Conservation (phyloP, 768 basidiomycete species). For the Russula dissimulans region DNA sequence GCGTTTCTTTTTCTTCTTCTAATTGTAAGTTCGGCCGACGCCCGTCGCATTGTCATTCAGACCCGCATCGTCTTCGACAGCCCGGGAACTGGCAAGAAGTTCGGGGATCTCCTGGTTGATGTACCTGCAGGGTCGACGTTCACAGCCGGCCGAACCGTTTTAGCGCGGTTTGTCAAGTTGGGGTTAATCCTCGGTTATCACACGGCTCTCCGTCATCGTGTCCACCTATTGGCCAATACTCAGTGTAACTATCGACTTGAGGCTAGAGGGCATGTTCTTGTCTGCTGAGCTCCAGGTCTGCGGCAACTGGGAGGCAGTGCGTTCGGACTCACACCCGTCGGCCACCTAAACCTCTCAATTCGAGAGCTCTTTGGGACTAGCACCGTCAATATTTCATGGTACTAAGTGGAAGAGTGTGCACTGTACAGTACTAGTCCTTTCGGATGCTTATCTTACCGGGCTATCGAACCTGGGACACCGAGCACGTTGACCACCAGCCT, state of each 20-base stretch:
- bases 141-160: constrained; percentile 47
- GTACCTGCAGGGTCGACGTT: constrained; percentile 42
- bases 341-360: constrained; percentile 31
- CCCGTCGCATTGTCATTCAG: constrained; percentile 26
- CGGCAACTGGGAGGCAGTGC: constrained; percentile 43
- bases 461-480: constrained; percentile 51
- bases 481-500: constrained; percentile 29
- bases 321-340: constrained; percentile 76
- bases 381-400: constrained; percentile 61
- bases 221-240: background rate
- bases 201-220: constrained; percentile 14
- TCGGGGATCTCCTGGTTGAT: constrained; percentile 54
- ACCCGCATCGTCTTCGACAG: constrained; percentile 52
- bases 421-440: background rate
- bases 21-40: background rate
- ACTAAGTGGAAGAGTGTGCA: constrained; percentile 19
- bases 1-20: background rate
- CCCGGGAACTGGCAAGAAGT: constrained; percentile 44
- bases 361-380: constrained; percentile 48
- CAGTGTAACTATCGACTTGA: constrained; percentile 40
- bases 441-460: constrained; percentile 32
- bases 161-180: constrained; percentile 53
- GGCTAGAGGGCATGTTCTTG: constrained; percentile 64
- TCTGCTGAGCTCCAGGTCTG: constrained; percentile 48
- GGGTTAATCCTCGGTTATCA: constrained; percentile 64